Evolutionary conservation across 1,284 basidiomycete genomes (phyloP), one percentile per base, ranked within the genome.

Genomic region (Sanghuangporus sanghuang): DNA sequence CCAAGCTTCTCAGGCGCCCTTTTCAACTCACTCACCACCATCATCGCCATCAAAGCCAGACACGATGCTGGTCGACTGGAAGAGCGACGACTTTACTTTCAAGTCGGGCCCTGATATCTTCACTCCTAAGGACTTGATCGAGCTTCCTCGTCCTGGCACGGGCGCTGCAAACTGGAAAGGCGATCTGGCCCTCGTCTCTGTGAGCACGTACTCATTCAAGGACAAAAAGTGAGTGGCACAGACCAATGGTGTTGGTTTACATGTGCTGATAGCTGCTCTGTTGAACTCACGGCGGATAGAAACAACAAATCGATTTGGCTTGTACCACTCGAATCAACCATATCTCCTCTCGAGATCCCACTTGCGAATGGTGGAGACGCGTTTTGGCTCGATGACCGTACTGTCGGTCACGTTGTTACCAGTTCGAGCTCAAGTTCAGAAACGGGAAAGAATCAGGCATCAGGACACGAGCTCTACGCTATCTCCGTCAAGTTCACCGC

Each of bases 361-460:
- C 53, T 64, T 16, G 58, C 63, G 36, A 60, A 56, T 36, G 63
- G 63, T 32, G 78, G 90, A 50, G 86, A 90, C 55, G 79, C 81
- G 1, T 92, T 93, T 76, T 93, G 91, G 91, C 78, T 93, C 21
- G 82, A 85, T 59, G 74, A 80, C 1, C 79, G 82, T 50, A 89
- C 86, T n/a, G 70, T 93, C 64, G 90, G 79, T 0, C 86, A 89
- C 64, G 84, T 86, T 59, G 81, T 88, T 21, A 79, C 44, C 12
- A 42, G 40, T n/a, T 14, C 44, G 16, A 46, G 5, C 16, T 46
- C 44, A 16, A 46, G 16, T n/a, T 14, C 44, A 6, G 44, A n/a
- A 16, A 46, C 44, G 16, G 16, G 16, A 7, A 18, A 46, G 21
- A 18, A 79, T 74, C 6, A 75, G 77, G n/a, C 55, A 63, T 18